Percentiles rank a stretch among this genome's conserved stretches.
Evolutionary conservation across 345 rosid species (phyloP).

Genomic region (Gossypium rotundifolium): DNA sequence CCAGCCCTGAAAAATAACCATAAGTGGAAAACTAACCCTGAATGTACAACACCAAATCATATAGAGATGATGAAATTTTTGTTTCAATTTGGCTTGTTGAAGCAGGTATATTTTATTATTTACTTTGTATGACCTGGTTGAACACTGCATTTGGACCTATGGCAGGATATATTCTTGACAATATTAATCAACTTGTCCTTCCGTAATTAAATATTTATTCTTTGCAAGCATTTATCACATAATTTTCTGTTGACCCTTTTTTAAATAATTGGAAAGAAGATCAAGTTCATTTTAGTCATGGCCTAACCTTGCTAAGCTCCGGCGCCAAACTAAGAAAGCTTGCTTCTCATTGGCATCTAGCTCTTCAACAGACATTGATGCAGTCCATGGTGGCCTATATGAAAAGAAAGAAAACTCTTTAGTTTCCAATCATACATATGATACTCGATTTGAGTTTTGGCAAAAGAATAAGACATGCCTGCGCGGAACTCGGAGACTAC

Average conservation of each 20-base stretch:
- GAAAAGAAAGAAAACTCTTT: neutral
- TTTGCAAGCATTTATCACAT: neutral
- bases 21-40: neutral
- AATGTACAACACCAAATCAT: neutral
- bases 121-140: neutral
- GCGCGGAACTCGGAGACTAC: constrained; percentile 61
- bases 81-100: neutral
- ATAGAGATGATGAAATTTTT: neutral
- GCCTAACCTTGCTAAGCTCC: constrained; percentile 65
- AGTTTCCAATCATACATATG: neutral
- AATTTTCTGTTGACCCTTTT: neutral
- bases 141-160: neutral
- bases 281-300: neutral
- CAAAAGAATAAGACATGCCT: constrained; percentile 31
- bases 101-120: neutral
- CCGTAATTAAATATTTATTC: neutral
- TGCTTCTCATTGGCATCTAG: constrained; percentile 67
- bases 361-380: constrained; percentile 59
- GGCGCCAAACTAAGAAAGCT: constrained; percentile 78
- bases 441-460: neutral
- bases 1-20: neutral
- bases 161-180: neutral
- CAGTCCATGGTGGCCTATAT: constrained; percentile 64
- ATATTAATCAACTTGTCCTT: neutral
- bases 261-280: neutral